Conservation (phyloP, 225 moss, liverwort and hornwort species). For the Straminergon stramineum region DNA sequence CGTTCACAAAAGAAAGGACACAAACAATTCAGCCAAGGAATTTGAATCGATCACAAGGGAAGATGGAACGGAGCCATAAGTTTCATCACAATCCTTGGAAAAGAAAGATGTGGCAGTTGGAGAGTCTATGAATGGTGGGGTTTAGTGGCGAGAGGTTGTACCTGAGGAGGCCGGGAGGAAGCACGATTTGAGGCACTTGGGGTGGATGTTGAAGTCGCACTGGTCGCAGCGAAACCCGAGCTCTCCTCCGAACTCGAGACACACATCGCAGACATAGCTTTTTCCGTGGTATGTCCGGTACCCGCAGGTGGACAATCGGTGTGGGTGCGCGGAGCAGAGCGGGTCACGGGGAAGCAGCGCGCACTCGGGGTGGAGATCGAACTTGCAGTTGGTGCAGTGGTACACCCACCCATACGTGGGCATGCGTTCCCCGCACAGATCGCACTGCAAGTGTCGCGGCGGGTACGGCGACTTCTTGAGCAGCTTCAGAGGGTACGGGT, state of each 20-base stretch:
- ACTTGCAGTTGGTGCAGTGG: slow-evolving; percentile 36
- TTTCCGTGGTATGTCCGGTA: slow-evolving; percentile 22
- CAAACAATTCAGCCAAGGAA: background rate
- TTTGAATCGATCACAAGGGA: background rate
- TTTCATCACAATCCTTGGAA: background rate
- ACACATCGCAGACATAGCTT: slow-evolving; percentile 27
- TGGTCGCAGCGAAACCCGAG: slow-evolving; percentile 23
- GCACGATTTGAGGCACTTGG: slow-evolving; percentile 33
- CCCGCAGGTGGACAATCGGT: slow-evolving; percentile 4
- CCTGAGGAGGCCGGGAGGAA: slow-evolving; percentile 4
- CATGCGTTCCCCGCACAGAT: slow-evolving; percentile 31
- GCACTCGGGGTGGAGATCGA: slow-evolving; percentile 31
- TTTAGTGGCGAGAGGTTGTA: background rate
- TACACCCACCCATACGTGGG: slow-evolving; percentile 29
- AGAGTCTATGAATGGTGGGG: background rate
- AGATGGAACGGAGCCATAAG: background rate
- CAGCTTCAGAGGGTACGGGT: slow-evolving; percentile 14
- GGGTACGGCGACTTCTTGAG: slow-evolving; percentile 35
- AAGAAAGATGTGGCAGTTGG: background rate
- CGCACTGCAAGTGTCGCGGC: slow-evolving; percentile 28
- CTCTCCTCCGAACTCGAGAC: slow-evolving; percentile 20
- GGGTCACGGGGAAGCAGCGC: slow-evolving; percentile 30
- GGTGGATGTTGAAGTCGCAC: slow-evolving; percentile 36
- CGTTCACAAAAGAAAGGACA: background rate
- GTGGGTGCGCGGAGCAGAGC: slow-evolving; percentile 26